A percentile compares a stretch with the other conserved stretches of the same genome.
Evolutionary conservation across 2,329 filamentous ascomycete genomes (phyloP).

Genomic region (Exophiala calicioides): DNA sequence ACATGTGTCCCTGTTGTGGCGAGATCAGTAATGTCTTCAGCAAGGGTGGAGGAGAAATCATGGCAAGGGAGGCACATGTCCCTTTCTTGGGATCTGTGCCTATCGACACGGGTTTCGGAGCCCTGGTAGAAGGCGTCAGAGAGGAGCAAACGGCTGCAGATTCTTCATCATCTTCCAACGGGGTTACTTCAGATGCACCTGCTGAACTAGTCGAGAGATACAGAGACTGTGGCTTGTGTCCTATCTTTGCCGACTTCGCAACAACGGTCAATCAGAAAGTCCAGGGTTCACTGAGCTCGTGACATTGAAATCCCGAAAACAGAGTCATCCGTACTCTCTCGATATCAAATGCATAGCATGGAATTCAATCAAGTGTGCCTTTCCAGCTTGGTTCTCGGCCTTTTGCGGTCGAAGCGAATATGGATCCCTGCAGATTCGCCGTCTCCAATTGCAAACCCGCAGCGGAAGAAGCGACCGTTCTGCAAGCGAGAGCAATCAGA

Average conservation of each 20-base stretch:
- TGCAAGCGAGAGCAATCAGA: too few relatives aligned
- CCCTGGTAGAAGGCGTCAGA: conserved; percentile 69
- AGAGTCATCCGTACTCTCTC: too few relatives aligned
- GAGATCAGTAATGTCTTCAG: conserved; percentile 95
- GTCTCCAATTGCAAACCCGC: too few relatives aligned
- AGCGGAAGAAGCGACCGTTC: too few relatives aligned
- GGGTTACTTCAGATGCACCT: conserved; percentile 10
- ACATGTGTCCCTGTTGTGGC: conserved; percentile 60
- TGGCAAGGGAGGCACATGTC: conserved; percentile 84
- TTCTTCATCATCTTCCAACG: conserved; percentile 1
- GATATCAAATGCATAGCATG: too few relatives aligned
- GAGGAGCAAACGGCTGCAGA: conserved; percentile 3
- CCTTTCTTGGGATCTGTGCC: conserved; percentile 84
- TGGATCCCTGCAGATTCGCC: too few relatives aligned
- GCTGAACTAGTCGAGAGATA: conserved; percentile 29
- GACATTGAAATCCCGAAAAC: too few relatives aligned
- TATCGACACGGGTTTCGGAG: conserved; percentile 89
- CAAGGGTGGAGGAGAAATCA: conserved; percentile 82
- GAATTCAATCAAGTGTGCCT: too few relatives aligned
- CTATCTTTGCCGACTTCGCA: conserved; percentile 28
- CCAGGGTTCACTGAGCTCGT: conserved; percentile 2
- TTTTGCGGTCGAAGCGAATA: too few relatives aligned
- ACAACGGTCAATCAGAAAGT: conserved; percentile 20
- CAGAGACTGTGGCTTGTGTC: conserved; percentile 25
- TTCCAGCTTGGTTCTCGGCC: too few relatives aligned